Evolutionary conservation across 371 early-diverging fungal species (phyloP), one percentile per base, ranked within the genome.

Genomic region (Mortierella polycephala): DNA sequence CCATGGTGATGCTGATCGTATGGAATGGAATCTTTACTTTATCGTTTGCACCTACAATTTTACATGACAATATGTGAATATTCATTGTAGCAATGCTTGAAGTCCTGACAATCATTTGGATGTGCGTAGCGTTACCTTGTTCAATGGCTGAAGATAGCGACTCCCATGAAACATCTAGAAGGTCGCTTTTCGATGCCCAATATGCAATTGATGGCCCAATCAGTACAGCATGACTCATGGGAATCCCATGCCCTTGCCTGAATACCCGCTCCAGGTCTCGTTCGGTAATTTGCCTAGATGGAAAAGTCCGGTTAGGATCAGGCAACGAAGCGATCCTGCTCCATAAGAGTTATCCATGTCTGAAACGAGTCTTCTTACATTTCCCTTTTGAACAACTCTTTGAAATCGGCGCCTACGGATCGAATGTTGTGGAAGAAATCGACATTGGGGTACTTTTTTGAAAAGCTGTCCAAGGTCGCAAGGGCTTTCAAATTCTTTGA

Each of bases 131-230:
- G 37, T 23, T 81, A 85, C 85, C 84, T 75, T 83, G 82, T 47
- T 82, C 83, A 50, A 83, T 70, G 13, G 73, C 59, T 46, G 60
- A 47, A 9, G 74, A 62, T 7, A 84, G 77, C 9, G 67, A 54
- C 5, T 75, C 80, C 89, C 89, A 89, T 47, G 85, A 69, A 3
- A 69, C 82, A 12, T 69, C 75, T 9, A 75, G 57, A 3, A 83
- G 62, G 0, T 69, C 66, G 0, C 62, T 58, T 51, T 84, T 84
- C 23, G 81, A 77, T n/a, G 85, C 83, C 88, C 87, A 89, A 58
- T 87, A 89, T 2, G 84, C 77, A 20, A 89, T 77, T 10, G 88
- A 85, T 4, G 87, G 77, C 13, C 89, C 89, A n/a, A 88, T 85
- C 65, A 82, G 81, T 44, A 81, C 83, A 14, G 85, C 60, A 50